Evolutionary conservation across 2,329 filamentous ascomycete species (phyloP).

Genomic region (Xylariaceae sp.): DNA sequence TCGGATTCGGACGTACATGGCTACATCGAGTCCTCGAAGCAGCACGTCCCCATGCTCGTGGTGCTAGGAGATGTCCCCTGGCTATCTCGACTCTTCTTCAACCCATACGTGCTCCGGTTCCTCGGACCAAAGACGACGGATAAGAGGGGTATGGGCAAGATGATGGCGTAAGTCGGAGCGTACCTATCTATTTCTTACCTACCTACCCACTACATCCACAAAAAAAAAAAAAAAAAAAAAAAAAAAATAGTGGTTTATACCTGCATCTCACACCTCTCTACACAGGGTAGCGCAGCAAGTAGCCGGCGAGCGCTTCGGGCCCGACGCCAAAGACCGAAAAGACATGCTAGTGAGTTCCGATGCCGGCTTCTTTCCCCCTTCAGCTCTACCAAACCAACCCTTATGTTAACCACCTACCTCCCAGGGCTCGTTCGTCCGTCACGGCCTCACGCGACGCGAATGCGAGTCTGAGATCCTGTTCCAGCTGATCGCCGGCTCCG

Average conservation of each 20-base stretch:
- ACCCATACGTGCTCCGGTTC: slow-evolving; percentile 35
- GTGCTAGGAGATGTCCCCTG: slow-evolving; percentile 45
- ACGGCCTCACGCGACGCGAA: slow-evolving; percentile 17
- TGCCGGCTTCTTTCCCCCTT: not conserved
- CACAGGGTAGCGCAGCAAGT: slow-evolving; percentile 47
- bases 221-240: no score
- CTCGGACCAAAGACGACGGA: slow-evolving; percentile 41
- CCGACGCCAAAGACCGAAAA: slow-evolving; percentile 43
- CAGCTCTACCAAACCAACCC: not conserved
- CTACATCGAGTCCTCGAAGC: slow-evolving; percentile 44
- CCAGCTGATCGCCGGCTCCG: slow-evolving; percentile 49
- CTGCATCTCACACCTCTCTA: not conserved
- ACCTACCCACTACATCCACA: not conserved
- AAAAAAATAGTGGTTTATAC: slow-evolving; percentile 23
- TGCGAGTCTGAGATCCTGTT: slow-evolving; percentile 27
- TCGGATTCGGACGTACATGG: slow-evolving; percentile 47
- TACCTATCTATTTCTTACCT: not conserved
- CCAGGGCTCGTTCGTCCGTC: slow-evolving; percentile 27
- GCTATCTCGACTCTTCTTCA: slow-evolving; percentile 42
- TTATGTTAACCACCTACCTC: not conserved
- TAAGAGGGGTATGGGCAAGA: slow-evolving; percentile 33
- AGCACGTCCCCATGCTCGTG: slow-evolving; percentile 43
- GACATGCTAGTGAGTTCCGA: slow-evolving; percentile 51
- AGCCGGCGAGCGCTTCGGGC: slow-evolving; percentile 47
- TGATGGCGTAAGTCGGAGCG: slow-evolving; percentile 31